Evolutionary conservation across 768 basidiomycete genomes (phyloP), one percentile per base, ranked within the genome.

Genomic region (Punctularia strigosozonata): DNA sequence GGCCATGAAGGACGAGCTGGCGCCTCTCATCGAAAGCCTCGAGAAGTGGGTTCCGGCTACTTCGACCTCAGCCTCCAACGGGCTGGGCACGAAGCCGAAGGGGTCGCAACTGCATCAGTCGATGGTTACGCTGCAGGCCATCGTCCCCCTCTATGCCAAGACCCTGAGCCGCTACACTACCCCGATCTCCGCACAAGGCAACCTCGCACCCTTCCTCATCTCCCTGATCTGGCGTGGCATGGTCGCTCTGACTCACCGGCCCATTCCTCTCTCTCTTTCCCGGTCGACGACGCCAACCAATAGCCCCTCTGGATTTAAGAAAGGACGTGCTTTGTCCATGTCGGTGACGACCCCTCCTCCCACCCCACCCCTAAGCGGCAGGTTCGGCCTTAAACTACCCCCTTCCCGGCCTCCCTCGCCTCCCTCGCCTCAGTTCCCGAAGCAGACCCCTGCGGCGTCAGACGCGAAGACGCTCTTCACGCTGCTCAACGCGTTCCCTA

Each of bases 221-320:
- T 76, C 75, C 14, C 55, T 83, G 1, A 59, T 83, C 2, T 89
- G 86, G 85, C 77, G 73, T 17, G 75, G 71, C 6, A 63, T 87
- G 37, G 74, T 86, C 20, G 79, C 81, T 17, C 51, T 88, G 22
- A 67, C 80, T 8, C 69, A 82, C 53, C 73, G 86, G 17, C 63
- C 66, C 3, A 70, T 69, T 2, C 55, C 55, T 2, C 41, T 49
- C 4, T 43, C 57, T 20, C 39, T 50, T 15, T 52, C 61, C 3
- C 31, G 59, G 8, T 50, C 56, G 3, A 40, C 50, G 14, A 46
- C 31, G 35, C 8, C 41, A 15, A 36, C 43, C n/a, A 47, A 46
- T 42, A 37, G 39, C 14, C 15, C 40, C 30, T 48, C 45, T 38
- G 46, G 49, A n/a, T n/a, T n/a, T 13, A 74, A 68, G 50, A 70